phyloP scores from a whole-genome alignment of 805 yeast species.

The Saccharomycopsis microspora region DNA sequence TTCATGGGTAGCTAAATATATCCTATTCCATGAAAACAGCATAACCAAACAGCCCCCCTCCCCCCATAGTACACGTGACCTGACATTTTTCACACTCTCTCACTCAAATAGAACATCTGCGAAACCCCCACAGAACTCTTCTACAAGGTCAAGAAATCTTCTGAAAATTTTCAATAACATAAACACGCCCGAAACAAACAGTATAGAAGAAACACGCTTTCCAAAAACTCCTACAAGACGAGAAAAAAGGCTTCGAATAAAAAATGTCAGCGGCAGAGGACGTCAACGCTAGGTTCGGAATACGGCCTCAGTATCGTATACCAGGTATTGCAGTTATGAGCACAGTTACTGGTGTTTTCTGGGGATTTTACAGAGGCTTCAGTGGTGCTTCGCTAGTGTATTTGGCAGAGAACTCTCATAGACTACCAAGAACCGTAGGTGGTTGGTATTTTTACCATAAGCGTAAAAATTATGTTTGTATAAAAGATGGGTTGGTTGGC shows the following conservation, averaged over 20 bases:
- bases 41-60: too few species aligned
- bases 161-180: too few species aligned
- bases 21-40: too few species aligned
- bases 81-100: too few species aligned
- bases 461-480: conserved; percentile 65
- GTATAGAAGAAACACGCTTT: too few species aligned
- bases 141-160: too few species aligned
- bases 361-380: conserved; percentile 54
- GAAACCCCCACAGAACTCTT: too few species aligned
- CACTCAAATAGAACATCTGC: too few species aligned
- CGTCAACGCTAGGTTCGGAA: conserved; percentile 32
- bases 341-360: conserved; percentile 33
- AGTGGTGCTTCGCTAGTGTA: conserved; percentile 43
- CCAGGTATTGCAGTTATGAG: conserved; percentile 29
- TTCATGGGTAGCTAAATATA: too few species aligned
- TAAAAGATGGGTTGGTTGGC: conserved; percentile 38
- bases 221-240: not conserved
- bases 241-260: not conserved
- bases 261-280: conserved; percentile 3
- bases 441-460: conserved; percentile 89
- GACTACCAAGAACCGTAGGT: conserved; percentile 65
- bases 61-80: too few species aligned
- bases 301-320: conserved; percentile 36
- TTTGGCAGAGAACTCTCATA: conserved; percentile 71
- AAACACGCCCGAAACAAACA: not conserved